phyloP scores from a whole-genome alignment of 148 eudicot genomes.

The Agrostemma githago region DNA sequence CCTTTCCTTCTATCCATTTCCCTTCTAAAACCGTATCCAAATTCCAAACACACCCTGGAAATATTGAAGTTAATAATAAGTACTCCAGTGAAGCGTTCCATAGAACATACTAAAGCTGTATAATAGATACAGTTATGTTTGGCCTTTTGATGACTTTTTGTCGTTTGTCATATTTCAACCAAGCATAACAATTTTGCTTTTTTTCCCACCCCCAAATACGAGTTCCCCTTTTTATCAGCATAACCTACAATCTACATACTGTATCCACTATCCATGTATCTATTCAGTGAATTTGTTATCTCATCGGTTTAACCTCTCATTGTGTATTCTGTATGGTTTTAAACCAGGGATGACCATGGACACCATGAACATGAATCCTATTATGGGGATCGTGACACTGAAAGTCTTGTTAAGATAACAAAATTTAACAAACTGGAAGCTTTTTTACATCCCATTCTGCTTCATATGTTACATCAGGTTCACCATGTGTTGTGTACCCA shows the following conservation, averaged over 20 bases:
- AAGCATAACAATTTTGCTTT: neutral
- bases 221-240: neutral
- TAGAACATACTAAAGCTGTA: neutral
- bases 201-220: neutral
- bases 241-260: neutral
- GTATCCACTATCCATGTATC: neutral
- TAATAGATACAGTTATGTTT: neutral
- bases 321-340: slow-evolving; percentile 2
- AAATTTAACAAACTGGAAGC: neutral
- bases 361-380: slow-evolving; percentile 95
- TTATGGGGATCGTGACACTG: slow-evolving; percentile 95
- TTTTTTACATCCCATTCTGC: neutral
- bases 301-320: slow-evolving; percentile 1
- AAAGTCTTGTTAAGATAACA: slow-evolving; percentile 69
- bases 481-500: neutral
- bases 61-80: neutral
- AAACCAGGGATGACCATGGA: slow-evolving; percentile 68
- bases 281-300: neutral
- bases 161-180: neutral
- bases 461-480: neutral
- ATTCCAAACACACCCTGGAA: neutral
- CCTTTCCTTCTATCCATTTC: too few relatives aligned
- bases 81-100: neutral
- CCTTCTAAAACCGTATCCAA: too few relatives aligned
- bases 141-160: neutral